Base-by-base conservation (phyloP, 768 basidiomycete genomes). In the Strobilomyces dryophilus region DNA sequence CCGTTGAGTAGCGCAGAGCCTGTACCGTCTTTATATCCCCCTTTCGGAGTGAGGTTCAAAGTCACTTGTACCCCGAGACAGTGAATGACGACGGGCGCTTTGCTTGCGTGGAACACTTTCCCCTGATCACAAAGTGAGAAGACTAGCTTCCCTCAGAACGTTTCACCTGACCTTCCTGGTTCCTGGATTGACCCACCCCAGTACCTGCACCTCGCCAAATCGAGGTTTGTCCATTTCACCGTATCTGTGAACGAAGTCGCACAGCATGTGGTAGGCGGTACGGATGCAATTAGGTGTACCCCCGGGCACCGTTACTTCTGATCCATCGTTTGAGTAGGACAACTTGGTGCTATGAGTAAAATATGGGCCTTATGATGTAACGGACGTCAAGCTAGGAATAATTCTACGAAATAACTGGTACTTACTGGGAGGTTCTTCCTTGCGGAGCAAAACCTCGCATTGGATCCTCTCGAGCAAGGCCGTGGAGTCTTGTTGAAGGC, bases 101-200 rank as follows among this genome's bases (percentile, higher is more conserved):
- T 55, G 34, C 48, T 60, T 11, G 68, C 69, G 9, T 24, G 41
- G n/a, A 70, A 42, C 44, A 66, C 40, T 8, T 43, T 36, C 45
- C 69, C 70, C 68, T 69, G 27, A 31, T 29, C 2, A 41, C 43
- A 17, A 31, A 12, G 12, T 58, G 27, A 62, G 52, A 20, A 47
- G 29, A 20, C 10, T 31, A 5, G 12, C 12, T 12, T 8, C 20
- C 17, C 17, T 5, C 34, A 20, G 34, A 35, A 40, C 15, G 42
- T 27, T 27, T 18, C 18, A 20, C 47, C 58, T 20, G 47, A 70
- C 77, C 69, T 64, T 74, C 60, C 52, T 73, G 10, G 59, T 63
- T 32, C 79, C 79, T 11, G 67, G 20, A 17, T 69, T 66, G 24
- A 71, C 68, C 78, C 79, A 82, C 5, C 74, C 79, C 29, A 72